Evolutionary conservation across 2,329 filamentous ascomycete genomes (phyloP).

Genomic region (Neopestalotiopsis clavispora): DNA sequence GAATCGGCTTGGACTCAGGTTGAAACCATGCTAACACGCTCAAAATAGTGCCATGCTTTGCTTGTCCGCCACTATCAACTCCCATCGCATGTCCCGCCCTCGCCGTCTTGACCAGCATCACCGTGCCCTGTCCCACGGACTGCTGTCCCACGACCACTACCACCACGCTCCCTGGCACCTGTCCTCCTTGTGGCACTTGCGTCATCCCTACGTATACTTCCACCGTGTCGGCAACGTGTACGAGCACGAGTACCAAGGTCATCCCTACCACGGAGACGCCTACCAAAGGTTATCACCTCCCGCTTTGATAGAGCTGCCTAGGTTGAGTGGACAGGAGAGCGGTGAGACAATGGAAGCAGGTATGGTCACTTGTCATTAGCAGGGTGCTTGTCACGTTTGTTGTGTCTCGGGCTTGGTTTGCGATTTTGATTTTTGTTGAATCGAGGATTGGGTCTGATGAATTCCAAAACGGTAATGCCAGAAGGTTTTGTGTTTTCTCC

Average conservation of each 20-base stretch:
- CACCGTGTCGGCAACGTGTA: background rate
- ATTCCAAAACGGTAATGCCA: too few relatives aligned
- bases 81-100: background rate
- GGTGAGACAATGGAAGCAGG: too few relatives aligned
- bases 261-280: background rate
- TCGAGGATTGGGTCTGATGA: too few relatives aligned
- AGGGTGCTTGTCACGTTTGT: too few relatives aligned
- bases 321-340: too few relatives aligned
- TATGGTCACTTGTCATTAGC: too few relatives aligned
- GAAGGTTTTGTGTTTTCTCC: too few relatives aligned
- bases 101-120: background rate
- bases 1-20: background rate
- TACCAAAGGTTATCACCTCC: background rate
- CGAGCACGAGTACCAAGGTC: background rate
- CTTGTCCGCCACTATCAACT: background rate
- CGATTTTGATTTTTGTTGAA: too few relatives aligned
- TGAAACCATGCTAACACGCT: background rate
- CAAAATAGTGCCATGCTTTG: background rate
- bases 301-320: too few relatives aligned
- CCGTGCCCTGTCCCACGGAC: background rate
- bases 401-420: too few relatives aligned
- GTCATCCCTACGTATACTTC: constrained; percentile 1
- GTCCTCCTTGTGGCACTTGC: constrained; percentile 1
- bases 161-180: background rate
- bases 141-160: constrained; percentile 5